phyloP scores from a whole-genome alignment of 2,329 filamentous ascomycete species.

The Beauveria caledonica region DNA sequence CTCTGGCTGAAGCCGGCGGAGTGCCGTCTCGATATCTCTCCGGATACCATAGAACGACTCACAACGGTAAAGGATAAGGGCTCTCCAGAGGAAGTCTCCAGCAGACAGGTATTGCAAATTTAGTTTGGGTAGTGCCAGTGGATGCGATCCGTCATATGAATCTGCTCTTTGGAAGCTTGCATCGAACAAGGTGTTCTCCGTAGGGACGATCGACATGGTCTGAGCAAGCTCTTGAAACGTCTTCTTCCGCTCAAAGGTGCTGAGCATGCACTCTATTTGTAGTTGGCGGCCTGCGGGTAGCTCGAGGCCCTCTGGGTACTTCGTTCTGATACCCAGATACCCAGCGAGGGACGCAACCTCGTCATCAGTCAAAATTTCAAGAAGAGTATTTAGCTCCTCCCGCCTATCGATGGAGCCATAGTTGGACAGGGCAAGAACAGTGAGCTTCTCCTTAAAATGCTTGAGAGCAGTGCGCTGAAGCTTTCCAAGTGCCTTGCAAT shows the following conservation, averaged over 20 bases:
- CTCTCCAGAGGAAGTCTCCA: constrained; percentile 94
- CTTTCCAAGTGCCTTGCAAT: constrained; percentile 68
- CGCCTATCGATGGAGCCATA: constrained; percentile 80
- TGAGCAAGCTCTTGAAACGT: constrained; percentile 76
- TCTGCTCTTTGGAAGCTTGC: constrained; percentile 71
- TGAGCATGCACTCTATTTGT: constrained; percentile 63
- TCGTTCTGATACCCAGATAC: constrained; percentile 67
- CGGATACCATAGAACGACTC: constrained; percentile 92
- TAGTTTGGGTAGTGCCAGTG: constrained; percentile 84
- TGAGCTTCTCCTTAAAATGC: constrained; percentile 81
- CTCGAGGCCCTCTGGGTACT: constrained; percentile 66
- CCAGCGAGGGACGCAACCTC: constrained; percentile 64
- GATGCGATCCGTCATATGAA: constrained; percentile 75
- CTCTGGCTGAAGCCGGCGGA: constrained; percentile 72
- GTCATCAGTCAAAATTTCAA: constrained; percentile 63
- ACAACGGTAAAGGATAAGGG: constrained; percentile 77
- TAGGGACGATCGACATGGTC: constrained; percentile 70
- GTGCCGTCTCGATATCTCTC: constrained; percentile 76
- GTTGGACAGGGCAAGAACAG: constrained; percentile 86
- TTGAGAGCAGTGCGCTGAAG: constrained; percentile 73
- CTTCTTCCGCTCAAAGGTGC: constrained; percentile 65
- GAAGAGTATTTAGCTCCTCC: constrained; percentile 66
- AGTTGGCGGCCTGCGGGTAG: constrained; percentile 56
- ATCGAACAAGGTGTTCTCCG: constrained; percentile 75
- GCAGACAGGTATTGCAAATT: constrained; percentile 94